Evolutionary conservation across 2,329 filamentous ascomycete genomes (phyloP).

Genomic region (Cladosporium sphaerospermum): DNA sequence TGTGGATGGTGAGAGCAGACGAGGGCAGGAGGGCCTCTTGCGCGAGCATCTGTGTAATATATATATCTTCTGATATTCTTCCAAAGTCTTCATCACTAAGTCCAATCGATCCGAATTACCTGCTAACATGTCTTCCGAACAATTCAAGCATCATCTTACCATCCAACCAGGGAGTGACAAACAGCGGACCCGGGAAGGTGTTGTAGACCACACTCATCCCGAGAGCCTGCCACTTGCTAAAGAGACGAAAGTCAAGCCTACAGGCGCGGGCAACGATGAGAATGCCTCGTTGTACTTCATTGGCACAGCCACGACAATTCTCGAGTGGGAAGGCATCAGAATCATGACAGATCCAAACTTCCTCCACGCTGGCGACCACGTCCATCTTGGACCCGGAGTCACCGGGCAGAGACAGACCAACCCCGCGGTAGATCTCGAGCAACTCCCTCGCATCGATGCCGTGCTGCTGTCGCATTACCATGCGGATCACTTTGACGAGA

Average conservation of each 20-base stretch:
- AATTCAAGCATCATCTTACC: slow-evolving; percentile 34
- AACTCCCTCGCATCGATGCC: slow-evolving; percentile 53
- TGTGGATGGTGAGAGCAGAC: not conserved
- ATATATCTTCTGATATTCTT: no score
- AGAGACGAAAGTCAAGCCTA: slow-evolving; percentile 40
- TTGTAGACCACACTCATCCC: slow-evolving; percentile 20
- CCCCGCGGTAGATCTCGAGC: slow-evolving; percentile 54
- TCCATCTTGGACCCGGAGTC: slow-evolving; percentile 60
- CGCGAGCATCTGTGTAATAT: no score
- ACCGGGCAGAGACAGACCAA: slow-evolving; percentile 50
- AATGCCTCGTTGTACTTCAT: slow-evolving; percentile 47
- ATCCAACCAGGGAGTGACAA: slow-evolving; percentile 34
- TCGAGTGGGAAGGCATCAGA: slow-evolving; percentile 49
- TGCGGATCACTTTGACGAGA: slow-evolving; percentile 51
- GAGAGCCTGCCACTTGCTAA: slow-evolving; percentile 38
- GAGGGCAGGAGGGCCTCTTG: no score
- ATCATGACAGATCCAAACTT: slow-evolving; percentile 58
- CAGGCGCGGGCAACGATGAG: slow-evolving; percentile 32
- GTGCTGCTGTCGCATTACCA: slow-evolving; percentile 62
- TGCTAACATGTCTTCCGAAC: not conserved
- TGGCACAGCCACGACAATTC: slow-evolving; percentile 51
- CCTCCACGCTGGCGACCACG: slow-evolving; percentile 59
- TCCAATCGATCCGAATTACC: no score
- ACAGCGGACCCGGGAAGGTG: slow-evolving; percentile 35
- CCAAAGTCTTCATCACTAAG: not conserved